Percentiles rank a stretch among this genome's conserved stretches.
Conservation (phyloP, 2,329 filamentous ascomycete species). For the Drechmeria coniospora region DNA sequence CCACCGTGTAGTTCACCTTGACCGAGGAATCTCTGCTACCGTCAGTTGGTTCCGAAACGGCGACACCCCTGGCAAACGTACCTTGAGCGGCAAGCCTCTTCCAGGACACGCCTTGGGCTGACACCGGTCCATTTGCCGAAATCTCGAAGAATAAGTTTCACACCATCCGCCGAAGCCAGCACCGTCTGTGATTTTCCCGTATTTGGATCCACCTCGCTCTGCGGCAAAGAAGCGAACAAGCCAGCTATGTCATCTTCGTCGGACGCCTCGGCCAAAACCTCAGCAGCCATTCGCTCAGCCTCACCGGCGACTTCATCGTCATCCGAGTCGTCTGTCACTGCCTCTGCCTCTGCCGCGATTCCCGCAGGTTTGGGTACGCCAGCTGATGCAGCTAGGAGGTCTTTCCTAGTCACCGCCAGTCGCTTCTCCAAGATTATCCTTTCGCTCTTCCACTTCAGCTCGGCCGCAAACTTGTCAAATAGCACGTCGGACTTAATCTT, state of each 20-base stretch:
- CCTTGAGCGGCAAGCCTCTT: conserved; percentile 78
- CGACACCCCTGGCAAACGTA: conserved; percentile 17
- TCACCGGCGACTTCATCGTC: conserved; percentile 32
- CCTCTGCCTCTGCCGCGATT: conserved; percentile 17
- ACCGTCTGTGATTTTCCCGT: conserved; percentile 44
- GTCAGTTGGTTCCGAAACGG: conserved; percentile 5
- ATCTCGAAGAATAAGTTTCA: conserved; percentile 52
- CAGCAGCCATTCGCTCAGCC: conserved; percentile 42
- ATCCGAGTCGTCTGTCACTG: conserved; percentile 11
- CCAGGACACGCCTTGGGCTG: conserved; percentile 58
- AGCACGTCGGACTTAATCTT: conserved; percentile 65
- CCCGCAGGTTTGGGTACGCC: conserved; percentile 8
- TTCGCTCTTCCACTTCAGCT: conserved; percentile 47
- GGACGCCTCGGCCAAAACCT: conserved; percentile 38
- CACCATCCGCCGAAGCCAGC: conserved; percentile 34
- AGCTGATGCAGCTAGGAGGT: conserved; percentile 10
- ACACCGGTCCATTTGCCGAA: conserved; percentile 75
- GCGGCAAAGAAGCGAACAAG: conserved; percentile 45
- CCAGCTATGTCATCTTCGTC: conserved; percentile 33
- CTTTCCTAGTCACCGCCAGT: conserved; percentile 32
- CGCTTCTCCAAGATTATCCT: conserved; percentile 47
- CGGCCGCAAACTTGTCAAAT: conserved; percentile 52
- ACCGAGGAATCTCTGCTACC: conserved; percentile 53
- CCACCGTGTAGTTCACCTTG: conserved; percentile 49
- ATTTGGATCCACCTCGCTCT: conserved; percentile 40